Percentiles rank a stretch among this genome's conserved stretches.
These are phyloP conservation scores for Dryadomyces sulphureus DNA, from an alignment of 2,329 filamentous ascomycete species.

Conservation along the genomic window DNA sequence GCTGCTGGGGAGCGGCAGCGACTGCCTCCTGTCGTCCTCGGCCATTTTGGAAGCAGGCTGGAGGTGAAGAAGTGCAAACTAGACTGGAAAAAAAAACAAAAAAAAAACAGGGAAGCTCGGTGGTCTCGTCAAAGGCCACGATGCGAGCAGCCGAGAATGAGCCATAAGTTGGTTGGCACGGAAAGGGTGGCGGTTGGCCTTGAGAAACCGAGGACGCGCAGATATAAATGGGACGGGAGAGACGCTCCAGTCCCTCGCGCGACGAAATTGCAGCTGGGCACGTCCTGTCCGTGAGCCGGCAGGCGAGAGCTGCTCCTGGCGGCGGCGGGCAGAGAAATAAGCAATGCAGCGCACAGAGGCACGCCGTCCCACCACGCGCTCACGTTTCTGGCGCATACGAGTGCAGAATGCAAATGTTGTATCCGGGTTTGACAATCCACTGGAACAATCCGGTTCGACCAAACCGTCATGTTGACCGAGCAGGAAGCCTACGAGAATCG, in stretches of 20 bases:
- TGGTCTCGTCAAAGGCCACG: not conserved
- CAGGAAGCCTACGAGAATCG: too few relatives aligned
- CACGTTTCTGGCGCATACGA: not conserved
- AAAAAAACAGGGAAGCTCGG: not conserved
- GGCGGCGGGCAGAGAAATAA: not conserved
- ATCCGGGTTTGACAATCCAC: too few relatives aligned
- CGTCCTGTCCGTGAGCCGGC: not conserved
- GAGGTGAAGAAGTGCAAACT: not conserved
- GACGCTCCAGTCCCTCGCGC: too few relatives aligned
- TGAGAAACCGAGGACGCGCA: not conserved
- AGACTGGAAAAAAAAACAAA: not conserved
- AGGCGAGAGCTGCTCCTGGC: not conserved
- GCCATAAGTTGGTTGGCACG: not conserved
- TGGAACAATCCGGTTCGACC: too few relatives aligned
- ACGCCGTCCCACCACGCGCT: not conserved
- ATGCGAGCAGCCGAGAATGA: not conserved
- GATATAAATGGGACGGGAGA: not conserved
- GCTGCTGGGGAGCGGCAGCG: conserved; percentile 6
- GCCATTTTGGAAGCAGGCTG: too few relatives aligned
- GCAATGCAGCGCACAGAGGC: not conserved
- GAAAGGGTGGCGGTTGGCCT: not conserved
- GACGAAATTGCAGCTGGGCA: not conserved
- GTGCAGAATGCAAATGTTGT: not conserved
- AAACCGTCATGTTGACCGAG: too few relatives aligned
- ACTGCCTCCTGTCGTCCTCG: conserved; percentile 4